Evolutionary conservation across 352 stramenopile species (phyloP).

Genomic region (Globisporangium iwayamae): DNA sequence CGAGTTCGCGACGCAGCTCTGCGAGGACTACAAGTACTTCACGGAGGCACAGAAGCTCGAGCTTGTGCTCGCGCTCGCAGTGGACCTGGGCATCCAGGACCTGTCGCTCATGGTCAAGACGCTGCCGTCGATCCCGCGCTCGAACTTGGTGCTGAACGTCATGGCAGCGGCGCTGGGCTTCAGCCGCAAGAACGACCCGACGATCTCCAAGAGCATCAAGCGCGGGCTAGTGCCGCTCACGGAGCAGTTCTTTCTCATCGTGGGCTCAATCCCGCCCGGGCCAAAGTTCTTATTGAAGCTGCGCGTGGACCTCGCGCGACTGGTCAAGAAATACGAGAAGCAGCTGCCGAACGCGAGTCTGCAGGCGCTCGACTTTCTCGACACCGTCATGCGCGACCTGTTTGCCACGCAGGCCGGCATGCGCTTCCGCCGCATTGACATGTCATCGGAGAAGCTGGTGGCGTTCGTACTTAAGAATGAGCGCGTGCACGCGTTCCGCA

Average conservation of each 20-base stretch:
- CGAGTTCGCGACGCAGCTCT: constrained; percentile 75
- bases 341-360: constrained; percentile 44
- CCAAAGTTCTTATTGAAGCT: constrained; percentile 74
- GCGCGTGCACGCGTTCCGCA: constrained; percentile 67
- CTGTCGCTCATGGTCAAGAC: constrained; percentile 81
- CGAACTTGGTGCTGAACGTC: constrained; percentile 80
- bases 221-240: constrained; percentile 74
- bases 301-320: constrained; percentile 52
- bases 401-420: constrained; percentile 82
- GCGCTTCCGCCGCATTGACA: constrained; percentile 74
- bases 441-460: constrained; percentile 63
- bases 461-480: constrained; percentile 75
- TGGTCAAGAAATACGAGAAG: constrained; percentile 50
- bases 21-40: constrained; percentile 72
- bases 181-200: constrained; percentile 76
- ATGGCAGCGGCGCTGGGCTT: constrained; percentile 73
- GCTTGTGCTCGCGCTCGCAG: constrained; percentile 72
- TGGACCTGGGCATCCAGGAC: constrained; percentile 77
- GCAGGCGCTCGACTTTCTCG: constrained; percentile 69
- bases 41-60: constrained; percentile 74
- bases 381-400: constrained; percentile 80
- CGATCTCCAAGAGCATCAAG: constrained; percentile 84
- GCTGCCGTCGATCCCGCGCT: constrained; percentile 68
- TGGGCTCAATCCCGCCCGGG: constrained; percentile 64
- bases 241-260: constrained; percentile 77